phyloP scores from a whole-genome alignment of 2,329 filamentous ascomycete genomes.

The Domatiomyces globalis region DNA sequence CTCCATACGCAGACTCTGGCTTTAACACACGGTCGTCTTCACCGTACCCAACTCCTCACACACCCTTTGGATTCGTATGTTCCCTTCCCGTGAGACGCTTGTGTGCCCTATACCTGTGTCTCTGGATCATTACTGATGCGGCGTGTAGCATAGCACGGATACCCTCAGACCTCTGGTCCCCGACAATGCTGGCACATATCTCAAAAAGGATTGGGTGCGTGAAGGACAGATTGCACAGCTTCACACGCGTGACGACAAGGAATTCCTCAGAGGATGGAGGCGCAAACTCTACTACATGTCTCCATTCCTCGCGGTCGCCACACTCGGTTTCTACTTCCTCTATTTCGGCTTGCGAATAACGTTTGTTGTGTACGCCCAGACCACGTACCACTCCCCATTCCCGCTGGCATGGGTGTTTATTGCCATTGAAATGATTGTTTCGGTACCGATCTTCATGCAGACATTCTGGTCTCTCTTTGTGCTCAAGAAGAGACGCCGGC shows the following conservation, averaged over 20 bases:
- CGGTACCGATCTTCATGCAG: conserved; percentile 43
- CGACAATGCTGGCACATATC: conserved; percentile 17
- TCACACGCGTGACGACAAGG: conserved; percentile 25
- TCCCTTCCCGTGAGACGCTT: not conserved
- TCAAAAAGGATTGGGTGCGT: conserved; percentile 26
- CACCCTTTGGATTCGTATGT: conserved; percentile 23
- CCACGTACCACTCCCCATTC: conserved; percentile 28
- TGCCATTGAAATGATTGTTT: conserved; percentile 35
- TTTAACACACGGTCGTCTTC: conserved; percentile 17
- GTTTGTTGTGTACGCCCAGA: conserved; percentile 41
- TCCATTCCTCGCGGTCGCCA: conserved; percentile 24
- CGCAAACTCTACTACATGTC: conserved; percentile 24
- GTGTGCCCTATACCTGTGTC: not conserved
- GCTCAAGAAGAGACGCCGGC: conserved; percentile 40
- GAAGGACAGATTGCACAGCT: conserved; percentile 25
- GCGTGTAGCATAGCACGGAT: conserved; percentile 23
- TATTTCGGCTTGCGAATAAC: conserved; percentile 40
- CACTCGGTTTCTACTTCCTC: conserved; percentile 25
- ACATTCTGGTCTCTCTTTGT: conserved; percentile 45
- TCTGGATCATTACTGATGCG: conserved; percentile 11
- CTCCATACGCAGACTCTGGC: conserved; percentile 8
- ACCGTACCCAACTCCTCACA: conserved; percentile 21
- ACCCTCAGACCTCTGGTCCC: conserved; percentile 24
- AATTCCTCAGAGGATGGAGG: conserved; percentile 27
- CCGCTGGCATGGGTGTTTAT: conserved; percentile 45